A percentile compares a stretch with the other conserved stretches of the same genome.
Evolutionary conservation across 2,329 filamentous ascomycete genomes (phyloP).

Genomic region (Parasarocladium wereldwijsianum): DNA sequence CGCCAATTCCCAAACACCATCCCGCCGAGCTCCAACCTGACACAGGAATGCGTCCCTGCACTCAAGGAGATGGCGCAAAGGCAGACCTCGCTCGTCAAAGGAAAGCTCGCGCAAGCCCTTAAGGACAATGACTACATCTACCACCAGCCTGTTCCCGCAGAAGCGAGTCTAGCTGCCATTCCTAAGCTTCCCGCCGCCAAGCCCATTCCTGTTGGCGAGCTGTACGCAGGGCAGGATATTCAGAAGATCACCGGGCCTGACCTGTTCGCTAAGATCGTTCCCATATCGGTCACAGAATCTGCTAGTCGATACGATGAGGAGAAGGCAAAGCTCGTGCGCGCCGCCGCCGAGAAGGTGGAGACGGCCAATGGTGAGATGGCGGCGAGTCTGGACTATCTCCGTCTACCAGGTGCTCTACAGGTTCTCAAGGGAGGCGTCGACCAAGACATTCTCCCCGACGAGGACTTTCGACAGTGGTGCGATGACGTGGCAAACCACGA

Average conservation of each 20-base stretch:
- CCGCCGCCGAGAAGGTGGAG: constrained; percentile 87
- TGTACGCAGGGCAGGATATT: constrained; percentile 95
- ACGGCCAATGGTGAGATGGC: constrained; percentile 92
- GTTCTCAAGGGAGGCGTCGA: constrained; percentile 88
- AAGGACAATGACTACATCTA: constrained; percentile 99
- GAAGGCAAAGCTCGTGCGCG: constrained; percentile 87
- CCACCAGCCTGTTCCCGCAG: constrained; percentile 77
- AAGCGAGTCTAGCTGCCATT: constrained; percentile 67
- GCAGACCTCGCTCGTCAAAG: constrained; percentile 66
- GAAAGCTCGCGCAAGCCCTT: constrained; percentile 58
- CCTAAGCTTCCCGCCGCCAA: constrained; percentile 90
- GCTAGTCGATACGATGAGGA: constrained; percentile 97
- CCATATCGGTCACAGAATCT: constrained; percentile 88
- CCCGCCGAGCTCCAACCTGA: constrained; percentile 69
- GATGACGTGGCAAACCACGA: constrained; percentile 81
- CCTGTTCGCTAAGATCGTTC: constrained; percentile 92
- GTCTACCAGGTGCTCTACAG: constrained; percentile 76
- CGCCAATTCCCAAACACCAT: constrained; percentile 68
- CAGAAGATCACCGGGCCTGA: constrained; percentile 93
- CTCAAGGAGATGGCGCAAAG: constrained; percentile 74
- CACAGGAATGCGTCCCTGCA: constrained; percentile 58
- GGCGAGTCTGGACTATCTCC: constrained; percentile 83
- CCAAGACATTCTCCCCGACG: constrained; percentile 73
- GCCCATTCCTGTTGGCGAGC: constrained; percentile 88
- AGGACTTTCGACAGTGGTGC: constrained; percentile 89